These are phyloP conservation scores for Exophiala sp. DNA, from an alignment of 2,329 filamentous ascomycete genomes.

Conservation along the genomic window DNA sequence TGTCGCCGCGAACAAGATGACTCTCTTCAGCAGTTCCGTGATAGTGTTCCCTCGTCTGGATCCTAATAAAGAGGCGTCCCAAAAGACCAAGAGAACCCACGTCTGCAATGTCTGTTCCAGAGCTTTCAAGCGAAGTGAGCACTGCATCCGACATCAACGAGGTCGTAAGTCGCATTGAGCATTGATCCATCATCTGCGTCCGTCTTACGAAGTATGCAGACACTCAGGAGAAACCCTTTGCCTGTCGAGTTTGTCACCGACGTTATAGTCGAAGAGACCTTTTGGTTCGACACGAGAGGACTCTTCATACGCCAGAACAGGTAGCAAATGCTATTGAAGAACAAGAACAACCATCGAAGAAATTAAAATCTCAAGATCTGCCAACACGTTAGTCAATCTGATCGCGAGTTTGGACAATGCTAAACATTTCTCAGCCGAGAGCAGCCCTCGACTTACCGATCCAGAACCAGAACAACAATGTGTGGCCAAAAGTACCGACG, in stretches of 20 bases:
- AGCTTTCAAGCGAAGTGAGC: constrained; percentile 36
- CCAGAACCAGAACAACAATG: too few relatives aligned
- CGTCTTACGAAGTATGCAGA: constrained; percentile 22
- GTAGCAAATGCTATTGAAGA: constrained; percentile 18
- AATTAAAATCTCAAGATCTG: not conserved
- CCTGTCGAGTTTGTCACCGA: constrained; percentile 34
- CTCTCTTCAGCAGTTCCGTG: constrained; percentile 15
- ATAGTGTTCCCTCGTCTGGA: constrained; percentile 21
- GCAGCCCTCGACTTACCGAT: not conserved
- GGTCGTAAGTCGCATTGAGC: constrained; percentile 27
- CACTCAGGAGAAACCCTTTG: constrained; percentile 34
- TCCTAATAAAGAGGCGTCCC: constrained; percentile 10
- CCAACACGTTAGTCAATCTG: not conserved
- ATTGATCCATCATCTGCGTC: not conserved
- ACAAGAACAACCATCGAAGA: constrained; percentile 5
- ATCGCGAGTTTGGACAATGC: not conserved
- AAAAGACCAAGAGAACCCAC: constrained; percentile 20
- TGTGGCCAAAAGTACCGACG: too few relatives aligned
- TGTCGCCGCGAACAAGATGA: constrained; percentile 1
- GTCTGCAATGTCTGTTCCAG: constrained; percentile 32
- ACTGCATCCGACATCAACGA: constrained; percentile 36
- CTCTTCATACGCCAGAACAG: constrained; percentile 33
- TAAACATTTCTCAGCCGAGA: constrained; percentile 1
- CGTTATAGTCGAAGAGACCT: constrained; percentile 36
- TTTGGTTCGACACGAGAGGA: constrained; percentile 36